Conservation (phyloP, 305 asterid genomes). For the Ruellia speciosa region DNA sequence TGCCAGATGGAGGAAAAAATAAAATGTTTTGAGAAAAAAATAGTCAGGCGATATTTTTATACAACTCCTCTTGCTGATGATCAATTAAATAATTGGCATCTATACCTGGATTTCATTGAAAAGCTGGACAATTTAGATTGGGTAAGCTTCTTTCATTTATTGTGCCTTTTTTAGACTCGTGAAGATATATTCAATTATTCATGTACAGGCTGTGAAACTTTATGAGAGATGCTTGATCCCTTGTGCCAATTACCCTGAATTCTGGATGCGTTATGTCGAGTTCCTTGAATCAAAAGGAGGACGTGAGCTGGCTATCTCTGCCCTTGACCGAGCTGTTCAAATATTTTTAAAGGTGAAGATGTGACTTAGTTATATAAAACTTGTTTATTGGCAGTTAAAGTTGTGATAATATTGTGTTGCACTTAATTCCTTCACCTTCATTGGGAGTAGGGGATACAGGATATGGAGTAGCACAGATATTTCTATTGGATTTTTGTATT, state of each 20-base stretch:
- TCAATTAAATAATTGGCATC: conserved; percentile 76
- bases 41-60: conserved; percentile 55
- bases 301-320: conserved; percentile 61
- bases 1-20: conserved; percentile 51
- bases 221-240: conserved; percentile 91
- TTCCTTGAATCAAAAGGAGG: conserved; percentile 75
- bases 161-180: conserved; percentile 13
- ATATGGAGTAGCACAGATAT: no score
- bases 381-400: not conserved
- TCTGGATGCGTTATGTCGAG: conserved; percentile 87
- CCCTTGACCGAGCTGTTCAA: conserved; percentile 67
- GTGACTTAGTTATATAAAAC: not conserved
- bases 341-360: conserved; percentile 58
- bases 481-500: no score
- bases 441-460: no score
- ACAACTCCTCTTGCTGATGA: conserved; percentile 55
- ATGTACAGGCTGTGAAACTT: conserved; percentile 61
- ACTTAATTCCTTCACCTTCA: not conserved
- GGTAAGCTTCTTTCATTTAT: conserved; percentile 34
- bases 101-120: conserved; percentile 71
- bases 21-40: conserved; percentile 51
- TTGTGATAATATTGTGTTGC: no score
- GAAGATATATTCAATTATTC: conserved; percentile 3
- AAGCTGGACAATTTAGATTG: conserved; percentile 64
- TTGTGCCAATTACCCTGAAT: conserved; percentile 81